Conservation (phyloP, 345 rosid genomes). For the Punica granatum region DNA sequence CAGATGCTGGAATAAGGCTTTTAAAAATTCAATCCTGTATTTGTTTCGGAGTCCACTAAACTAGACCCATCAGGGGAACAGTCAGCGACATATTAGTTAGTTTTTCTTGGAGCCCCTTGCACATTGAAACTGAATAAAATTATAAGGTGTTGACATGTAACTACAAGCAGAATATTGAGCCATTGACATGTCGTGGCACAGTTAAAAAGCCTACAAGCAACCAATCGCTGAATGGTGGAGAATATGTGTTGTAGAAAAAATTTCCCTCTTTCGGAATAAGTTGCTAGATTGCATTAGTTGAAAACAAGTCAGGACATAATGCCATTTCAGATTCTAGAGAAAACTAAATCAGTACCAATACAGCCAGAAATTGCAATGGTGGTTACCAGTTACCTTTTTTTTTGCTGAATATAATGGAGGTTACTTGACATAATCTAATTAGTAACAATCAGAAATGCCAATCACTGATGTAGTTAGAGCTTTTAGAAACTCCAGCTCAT, state of each 20-base stretch:
- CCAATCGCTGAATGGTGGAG: not conserved
- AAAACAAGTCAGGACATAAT: not conserved
- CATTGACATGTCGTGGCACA: not conserved
- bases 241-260: not conserved
- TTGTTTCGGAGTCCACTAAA: not conserved
- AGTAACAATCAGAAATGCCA: not conserved
- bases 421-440: not conserved
- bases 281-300: not conserved
- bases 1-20: not conserved
- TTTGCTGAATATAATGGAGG: too few relatives aligned
- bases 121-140: too few relatives aligned
- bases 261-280: not conserved
- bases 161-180: not conserved
- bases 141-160: too few relatives aligned
- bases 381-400: too few relatives aligned
- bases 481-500: not conserved
- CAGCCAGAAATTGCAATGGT: conserved; percentile 1
- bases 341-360: too few relatives aligned
- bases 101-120: not conserved
- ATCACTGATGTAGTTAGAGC: not conserved
- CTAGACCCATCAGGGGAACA: not conserved
- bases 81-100: not conserved
- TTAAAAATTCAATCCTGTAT: not conserved
- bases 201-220: not conserved
- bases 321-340: not conserved